These are phyloP conservation scores for Pythium brachiatum DNA, from an alignment of 352 stramenopile genomes.

Conservation along the genomic window DNA sequence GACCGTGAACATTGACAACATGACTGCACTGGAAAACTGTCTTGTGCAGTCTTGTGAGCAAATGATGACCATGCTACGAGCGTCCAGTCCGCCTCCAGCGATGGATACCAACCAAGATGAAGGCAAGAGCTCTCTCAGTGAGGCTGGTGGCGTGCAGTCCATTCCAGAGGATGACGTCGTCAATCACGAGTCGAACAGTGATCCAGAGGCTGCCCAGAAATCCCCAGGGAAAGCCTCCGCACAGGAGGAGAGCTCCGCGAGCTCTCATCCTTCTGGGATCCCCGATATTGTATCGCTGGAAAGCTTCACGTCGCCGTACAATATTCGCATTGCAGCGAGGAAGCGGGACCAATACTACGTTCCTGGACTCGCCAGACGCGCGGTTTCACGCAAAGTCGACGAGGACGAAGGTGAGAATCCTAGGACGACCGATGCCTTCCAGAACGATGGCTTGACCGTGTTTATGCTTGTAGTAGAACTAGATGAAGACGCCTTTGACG, in stretches of 20 bases:
- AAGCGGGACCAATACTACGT: constrained; percentile 56
- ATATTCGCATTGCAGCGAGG: constrained; percentile 65
- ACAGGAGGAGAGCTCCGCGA: neutral
- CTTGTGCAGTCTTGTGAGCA: constrained; percentile 66
- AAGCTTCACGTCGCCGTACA: constrained; percentile 74
- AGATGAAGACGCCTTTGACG: constrained; percentile 57
- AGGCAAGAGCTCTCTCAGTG: neutral
- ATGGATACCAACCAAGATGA: constrained; percentile 3
- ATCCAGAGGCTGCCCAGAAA: neutral
- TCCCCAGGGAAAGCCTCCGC: neutral
- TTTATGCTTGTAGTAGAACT: constrained; percentile 26
- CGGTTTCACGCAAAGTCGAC: constrained; percentile 2
- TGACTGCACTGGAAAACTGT: constrained; percentile 48
- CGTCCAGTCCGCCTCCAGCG: constrained; percentile 13
- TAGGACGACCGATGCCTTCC: no score
- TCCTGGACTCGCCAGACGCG: constrained; percentile 33
- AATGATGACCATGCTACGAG: constrained; percentile 69
- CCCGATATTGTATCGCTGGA: constrained; percentile 33
- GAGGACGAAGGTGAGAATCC: constrained; percentile 36
- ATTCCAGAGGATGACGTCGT: constrained; percentile 18
- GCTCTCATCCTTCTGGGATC: neutral
- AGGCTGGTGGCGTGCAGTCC: neutral
- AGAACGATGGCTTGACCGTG: no score
- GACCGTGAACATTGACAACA: constrained; percentile 70
- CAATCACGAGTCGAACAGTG: constrained; percentile 2